Evolutionary conservation across 2,329 filamentous ascomycete genomes (phyloP).

Genomic region (Sclerotinia sclerotiorum): DNA sequence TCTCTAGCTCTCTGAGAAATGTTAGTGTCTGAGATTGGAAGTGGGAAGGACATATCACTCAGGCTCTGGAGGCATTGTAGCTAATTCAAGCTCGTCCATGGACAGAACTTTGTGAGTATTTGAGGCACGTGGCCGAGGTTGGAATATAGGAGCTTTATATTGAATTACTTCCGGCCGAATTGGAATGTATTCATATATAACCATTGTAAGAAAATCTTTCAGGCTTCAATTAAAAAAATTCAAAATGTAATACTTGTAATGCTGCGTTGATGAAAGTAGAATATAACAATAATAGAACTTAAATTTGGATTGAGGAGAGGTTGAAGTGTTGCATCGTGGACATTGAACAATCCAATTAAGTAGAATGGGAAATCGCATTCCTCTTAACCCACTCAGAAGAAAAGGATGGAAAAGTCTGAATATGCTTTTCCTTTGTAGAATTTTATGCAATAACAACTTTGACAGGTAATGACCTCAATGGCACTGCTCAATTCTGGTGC

Average conservation of each 20-base stretch:
- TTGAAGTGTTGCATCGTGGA: not conserved
- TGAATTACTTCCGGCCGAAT: not conserved
- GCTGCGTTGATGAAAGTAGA: too few relatives aligned
- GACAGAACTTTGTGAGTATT: not conserved
- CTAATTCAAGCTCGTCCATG: not conserved
- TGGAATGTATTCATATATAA: not conserved
- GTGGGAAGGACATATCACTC: not conserved
- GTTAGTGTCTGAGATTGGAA: not conserved
- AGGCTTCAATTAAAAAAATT: too few relatives aligned
- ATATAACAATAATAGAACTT: not conserved
- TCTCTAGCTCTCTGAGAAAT: not conserved
- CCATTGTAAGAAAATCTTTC: not conserved
- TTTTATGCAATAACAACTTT: too few relatives aligned
- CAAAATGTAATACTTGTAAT: not conserved
- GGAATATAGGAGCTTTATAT: not conserved
- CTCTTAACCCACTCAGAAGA: not conserved
- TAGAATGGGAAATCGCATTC: not conserved
- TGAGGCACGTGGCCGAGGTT: not conserved
- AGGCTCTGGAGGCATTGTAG: not conserved
- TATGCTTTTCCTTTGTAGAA: not conserved
- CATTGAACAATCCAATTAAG: too few relatives aligned
- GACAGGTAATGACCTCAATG: too few relatives aligned
- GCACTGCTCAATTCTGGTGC: not conserved
- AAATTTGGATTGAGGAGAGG: too few relatives aligned
- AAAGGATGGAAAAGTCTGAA: not conserved